These are phyloP conservation scores for Tolypocladium inflatum DNA, from an alignment of 2,329 filamentous ascomycete genomes.

Conservation along the genomic window DNA sequence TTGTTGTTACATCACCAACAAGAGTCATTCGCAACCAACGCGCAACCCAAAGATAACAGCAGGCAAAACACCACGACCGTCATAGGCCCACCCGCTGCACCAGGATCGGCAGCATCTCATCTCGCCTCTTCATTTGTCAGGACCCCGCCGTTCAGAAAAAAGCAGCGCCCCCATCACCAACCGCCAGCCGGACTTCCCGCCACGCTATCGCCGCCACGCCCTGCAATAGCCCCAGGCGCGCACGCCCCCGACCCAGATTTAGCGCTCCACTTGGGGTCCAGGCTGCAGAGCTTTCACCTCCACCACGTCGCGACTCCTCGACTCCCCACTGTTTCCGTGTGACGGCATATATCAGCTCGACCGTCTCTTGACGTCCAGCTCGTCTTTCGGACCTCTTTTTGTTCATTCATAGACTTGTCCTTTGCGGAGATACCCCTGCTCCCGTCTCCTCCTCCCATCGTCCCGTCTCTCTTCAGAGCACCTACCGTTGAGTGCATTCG, in stretches of 20 bases:
- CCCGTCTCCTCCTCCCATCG: not conserved
- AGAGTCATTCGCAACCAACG: not conserved
- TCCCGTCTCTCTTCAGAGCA: not conserved
- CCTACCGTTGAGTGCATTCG: not conserved
- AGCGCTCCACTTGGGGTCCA: constrained; percentile 1
- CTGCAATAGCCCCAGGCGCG: not conserved
- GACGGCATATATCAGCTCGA: not conserved
- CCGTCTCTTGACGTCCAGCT: not conserved
- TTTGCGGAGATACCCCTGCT: not conserved
- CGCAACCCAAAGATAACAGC: not conserved
- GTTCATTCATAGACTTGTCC: not conserved
- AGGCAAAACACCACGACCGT: not conserved
- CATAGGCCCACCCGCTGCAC: not conserved
- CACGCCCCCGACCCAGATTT: not conserved
- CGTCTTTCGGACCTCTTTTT: not conserved
- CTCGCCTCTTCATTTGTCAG: not conserved
- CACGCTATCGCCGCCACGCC: not conserved
- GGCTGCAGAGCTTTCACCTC: constrained; percentile 1
- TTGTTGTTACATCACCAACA: not conserved
- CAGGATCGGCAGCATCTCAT: too few relatives aligned
- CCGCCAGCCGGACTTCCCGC: constrained; percentile 1
- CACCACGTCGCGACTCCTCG: not conserved
- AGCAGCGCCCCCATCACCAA: not conserved
- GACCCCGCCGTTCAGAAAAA: not conserved
- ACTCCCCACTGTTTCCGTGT: not conserved